Conservation (phyloP, 441 rosid genomes). For the Kokia cookei region DNA sequence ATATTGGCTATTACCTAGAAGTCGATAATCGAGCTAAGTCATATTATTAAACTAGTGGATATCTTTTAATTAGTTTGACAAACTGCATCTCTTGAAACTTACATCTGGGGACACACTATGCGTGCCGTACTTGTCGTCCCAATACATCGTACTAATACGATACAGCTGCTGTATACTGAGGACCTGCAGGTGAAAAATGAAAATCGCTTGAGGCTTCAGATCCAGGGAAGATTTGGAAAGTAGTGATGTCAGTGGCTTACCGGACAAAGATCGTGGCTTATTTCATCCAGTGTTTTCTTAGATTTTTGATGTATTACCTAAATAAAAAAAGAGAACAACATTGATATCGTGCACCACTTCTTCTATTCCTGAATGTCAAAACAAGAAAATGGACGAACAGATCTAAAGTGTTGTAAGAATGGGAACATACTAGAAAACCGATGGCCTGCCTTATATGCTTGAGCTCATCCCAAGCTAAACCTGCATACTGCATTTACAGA, state of each 20-base stretch:
- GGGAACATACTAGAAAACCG: constrained; percentile 60
- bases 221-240: not conserved
- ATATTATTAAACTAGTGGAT: not conserved
- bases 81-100: constrained; percentile 34
- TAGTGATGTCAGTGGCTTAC: constrained; percentile 29
- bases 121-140: constrained; percentile 99
- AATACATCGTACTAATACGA: constrained; percentile 96
- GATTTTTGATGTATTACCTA: constrained; percentile 98
- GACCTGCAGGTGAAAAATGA: constrained; percentile 42
- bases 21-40: not conserved
- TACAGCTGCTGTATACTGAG: constrained; percentile 95
- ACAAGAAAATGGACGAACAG: constrained; percentile 6
- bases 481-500: constrained; percentile 66
- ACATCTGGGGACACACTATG: constrained; percentile 93
- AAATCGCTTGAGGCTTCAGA: constrained; percentile 5
- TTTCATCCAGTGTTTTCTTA: constrained; percentile 90
- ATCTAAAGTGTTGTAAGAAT: not conserved
- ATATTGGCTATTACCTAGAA: constrained; percentile 82
- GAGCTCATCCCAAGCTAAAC: constrained; percentile 78
- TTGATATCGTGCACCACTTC: not conserved
- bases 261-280: constrained; percentile 93
- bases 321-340: constrained; percentile 7
- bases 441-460: constrained; percentile 79
- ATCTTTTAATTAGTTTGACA: constrained; percentile 10
- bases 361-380: not conserved